Percentiles rank a stretch among this genome's conserved stretches.
These are phyloP conservation scores for Astrothelium subdiscretum DNA, from an alignment of 495 filamentous ascomycete species.

Conservation along the genomic window DNA sequence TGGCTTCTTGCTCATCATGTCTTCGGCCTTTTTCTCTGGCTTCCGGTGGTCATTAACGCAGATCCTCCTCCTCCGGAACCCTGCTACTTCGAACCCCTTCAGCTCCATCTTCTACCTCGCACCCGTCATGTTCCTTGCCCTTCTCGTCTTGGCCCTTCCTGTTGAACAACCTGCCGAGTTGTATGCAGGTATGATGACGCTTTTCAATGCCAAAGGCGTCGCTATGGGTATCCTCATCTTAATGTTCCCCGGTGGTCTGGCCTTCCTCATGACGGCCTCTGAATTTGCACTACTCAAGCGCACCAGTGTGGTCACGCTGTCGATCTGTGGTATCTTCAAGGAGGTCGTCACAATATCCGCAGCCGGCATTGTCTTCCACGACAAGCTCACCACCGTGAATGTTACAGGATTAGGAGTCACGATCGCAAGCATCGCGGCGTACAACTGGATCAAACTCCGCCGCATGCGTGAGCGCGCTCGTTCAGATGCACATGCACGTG, in stretches of 20 bases:
- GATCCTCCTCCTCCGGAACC: conserved; percentile 86
- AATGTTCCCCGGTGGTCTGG: conserved; percentile 80
- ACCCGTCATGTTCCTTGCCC: conserved; percentile 84
- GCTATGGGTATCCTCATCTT: conserved; percentile 48
- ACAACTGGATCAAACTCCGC: conserved; percentile 88
- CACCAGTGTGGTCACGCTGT: conserved; percentile 89
- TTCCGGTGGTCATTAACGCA: conserved; percentile 97
- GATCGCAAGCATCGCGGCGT: conserved; percentile 70
- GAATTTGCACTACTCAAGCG: conserved; percentile 94
- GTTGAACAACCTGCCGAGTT: conserved; percentile 70
- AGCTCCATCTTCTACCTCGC: conserved; percentile 94
- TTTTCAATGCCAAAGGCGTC: conserved; percentile 56
- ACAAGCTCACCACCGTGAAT: conserved; percentile 82
- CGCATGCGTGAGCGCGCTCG: conserved; percentile 71
- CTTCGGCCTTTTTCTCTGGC: conserved; percentile 86
- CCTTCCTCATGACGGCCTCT: conserved; percentile 91
- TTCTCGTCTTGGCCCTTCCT: conserved; percentile 69
- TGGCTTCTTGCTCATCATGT: conserved; percentile 86
- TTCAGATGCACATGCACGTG: conserved; percentile 17
- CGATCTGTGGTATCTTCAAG: conserved; percentile 97
- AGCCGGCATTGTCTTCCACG: conserved; percentile 79
- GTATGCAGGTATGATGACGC: conserved; percentile 44
- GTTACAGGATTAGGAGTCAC: conserved; percentile 79
- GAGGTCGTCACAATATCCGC: conserved; percentile 94
- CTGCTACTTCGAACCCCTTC: conserved; percentile 93